Base-by-base conservation (phyloP, 345 rosid genomes). In the Melaleuca quinquenervia region DNA sequence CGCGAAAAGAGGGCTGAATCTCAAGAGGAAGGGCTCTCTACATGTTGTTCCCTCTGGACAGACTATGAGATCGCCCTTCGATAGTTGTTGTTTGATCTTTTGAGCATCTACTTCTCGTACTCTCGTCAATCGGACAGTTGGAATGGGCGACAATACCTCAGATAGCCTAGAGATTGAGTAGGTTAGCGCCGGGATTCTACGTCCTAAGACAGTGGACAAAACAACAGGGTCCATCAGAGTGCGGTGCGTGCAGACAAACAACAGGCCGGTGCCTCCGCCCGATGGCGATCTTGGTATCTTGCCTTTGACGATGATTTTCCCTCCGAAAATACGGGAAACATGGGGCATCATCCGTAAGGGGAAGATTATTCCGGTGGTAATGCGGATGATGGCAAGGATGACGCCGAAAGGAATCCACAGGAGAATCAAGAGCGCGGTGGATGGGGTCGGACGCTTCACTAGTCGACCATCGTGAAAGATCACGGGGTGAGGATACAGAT, bases 391-490 rank as follows among this genome's bases (percentile, higher is more conserved):
- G 8, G 98, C 98, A 3, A 97, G 87, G 60, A 91, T 7, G 86
- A 95, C 88, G 78, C 99, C 99, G 1, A 97, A 83, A 15, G 99
- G 99, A 83, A 97, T 91, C 99, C 99, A 97, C 12, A 94, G 84
- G 85, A 95, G 90, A 92, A 97, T 94, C 58, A 94, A 83, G 41
- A 95, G 91, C 20, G 98, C 95, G 1, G 94, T 96, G 55, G 90
- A 88, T 3, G 99, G 94, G 7, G 96, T 95, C 2, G 99, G 98
- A 1, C 94, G 96, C 89, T 94, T 95, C 76, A 95, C 98, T 0
- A 97, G 94, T 85, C 99, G 98, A 82, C 99, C 98, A 32, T 95
- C 99, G 84, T 97, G 99, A 89, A 97, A 97, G 86, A 97, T 93
- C 83, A 97, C 96, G 1, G 99, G 99, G 50, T 88, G 80, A 1